A percentile compares a stretch with the other conserved stretches of the same genome.
Evolutionary conservation across 345 rosid genomes (phyloP).

Genomic region (Lepidium africanum): DNA sequence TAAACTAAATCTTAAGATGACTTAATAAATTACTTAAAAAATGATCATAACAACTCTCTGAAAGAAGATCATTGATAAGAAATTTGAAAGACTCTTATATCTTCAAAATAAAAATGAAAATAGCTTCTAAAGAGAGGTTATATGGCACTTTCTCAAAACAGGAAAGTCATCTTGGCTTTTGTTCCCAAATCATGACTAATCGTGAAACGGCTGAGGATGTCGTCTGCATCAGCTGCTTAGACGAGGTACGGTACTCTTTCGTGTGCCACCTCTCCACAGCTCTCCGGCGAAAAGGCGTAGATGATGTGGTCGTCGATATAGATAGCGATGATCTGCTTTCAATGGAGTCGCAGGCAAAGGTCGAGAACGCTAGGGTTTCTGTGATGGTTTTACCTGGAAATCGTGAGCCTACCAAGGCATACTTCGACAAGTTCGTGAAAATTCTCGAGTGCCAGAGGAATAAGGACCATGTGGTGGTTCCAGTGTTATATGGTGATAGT

Average conservation of each 20-base stretch:
- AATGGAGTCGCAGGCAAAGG: background rate
- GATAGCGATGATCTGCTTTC: background rate
- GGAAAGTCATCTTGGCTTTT: too few relatives aligned
- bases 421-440: background rate
- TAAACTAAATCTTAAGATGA: too few relatives aligned
- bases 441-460: background rate
- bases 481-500: background rate
- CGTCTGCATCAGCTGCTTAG: background rate
- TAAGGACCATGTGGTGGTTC: background rate
- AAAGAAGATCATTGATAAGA: too few relatives aligned
- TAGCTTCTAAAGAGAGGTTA: too few relatives aligned
- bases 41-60: too few relatives aligned
- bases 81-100: too few relatives aligned
- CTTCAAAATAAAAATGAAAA: too few relatives aligned
- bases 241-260: background rate
- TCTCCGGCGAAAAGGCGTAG: background rate
- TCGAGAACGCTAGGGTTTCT: background rate
- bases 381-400: background rate
- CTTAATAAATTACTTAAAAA: too few relatives aligned
- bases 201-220: background rate
- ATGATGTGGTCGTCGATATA: background rate
- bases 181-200: background rate
- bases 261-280: slow-evolving; percentile 8
- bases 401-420: background rate
- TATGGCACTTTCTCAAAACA: too few relatives aligned